Conservation (phyloP, 1,139 yeast species). For the Lizanozyma gosingica region DNA sequence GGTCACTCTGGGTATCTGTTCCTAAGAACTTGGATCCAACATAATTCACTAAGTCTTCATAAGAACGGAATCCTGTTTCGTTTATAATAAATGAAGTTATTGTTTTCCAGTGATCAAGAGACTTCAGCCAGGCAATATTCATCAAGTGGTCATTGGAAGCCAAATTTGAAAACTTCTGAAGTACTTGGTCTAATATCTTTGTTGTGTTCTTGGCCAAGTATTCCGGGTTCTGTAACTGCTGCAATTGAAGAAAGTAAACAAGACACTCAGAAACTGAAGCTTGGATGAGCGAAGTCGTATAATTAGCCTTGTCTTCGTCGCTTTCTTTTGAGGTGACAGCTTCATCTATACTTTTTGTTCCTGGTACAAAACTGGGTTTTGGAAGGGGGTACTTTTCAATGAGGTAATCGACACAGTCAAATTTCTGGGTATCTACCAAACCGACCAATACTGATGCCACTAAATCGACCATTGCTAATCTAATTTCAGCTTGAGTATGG, state of each 20-base stretch:
- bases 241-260: constrained; percentile 26
- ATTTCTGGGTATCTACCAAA: constrained; percentile 33
- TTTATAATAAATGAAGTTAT: constrained; percentile 24
- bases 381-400: constrained; percentile 24
- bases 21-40: constrained; percentile 21
- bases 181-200: constrained; percentile 21
- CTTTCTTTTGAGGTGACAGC: neutral
- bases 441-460: constrained; percentile 27
- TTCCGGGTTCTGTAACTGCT: constrained; percentile 34
- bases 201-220: constrained; percentile 23
- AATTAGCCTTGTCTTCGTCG: neutral
- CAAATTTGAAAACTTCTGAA: constrained; percentile 23
- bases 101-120: constrained; percentile 22
- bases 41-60: constrained; percentile 28
- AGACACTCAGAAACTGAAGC: neutral
- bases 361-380: neutral
- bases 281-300: neutral
- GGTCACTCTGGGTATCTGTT: constrained; percentile 1
- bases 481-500: constrained; percentile 25
- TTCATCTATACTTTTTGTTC: neutral
- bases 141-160: constrained; percentile 20
- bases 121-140: constrained; percentile 26
- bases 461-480: constrained; percentile 31
- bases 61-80: constrained; percentile 32
- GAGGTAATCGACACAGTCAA: constrained; percentile 28